phyloP scores from a whole-genome alignment of 306 rosid genomes.

The Trichosanthes cucumerina region DNA sequence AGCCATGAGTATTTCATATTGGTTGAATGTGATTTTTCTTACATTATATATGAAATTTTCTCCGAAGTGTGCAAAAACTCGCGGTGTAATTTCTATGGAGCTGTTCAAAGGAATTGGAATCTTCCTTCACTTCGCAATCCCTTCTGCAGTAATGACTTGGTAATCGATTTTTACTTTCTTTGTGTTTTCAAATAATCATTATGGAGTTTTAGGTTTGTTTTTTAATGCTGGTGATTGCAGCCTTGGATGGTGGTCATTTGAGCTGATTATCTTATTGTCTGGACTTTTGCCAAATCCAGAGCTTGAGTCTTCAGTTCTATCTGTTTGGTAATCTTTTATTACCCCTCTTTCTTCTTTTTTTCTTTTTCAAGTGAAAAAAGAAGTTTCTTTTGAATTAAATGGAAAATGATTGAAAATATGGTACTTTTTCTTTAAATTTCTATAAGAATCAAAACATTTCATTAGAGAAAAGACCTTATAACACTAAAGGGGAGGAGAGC shows the following conservation, averaged over 20 bases:
- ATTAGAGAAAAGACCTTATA: background rate
- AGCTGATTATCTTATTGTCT: constrained; percentile 26
- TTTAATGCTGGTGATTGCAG: background rate
- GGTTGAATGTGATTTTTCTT: constrained; percentile 56
- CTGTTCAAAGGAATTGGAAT: constrained; percentile 40
- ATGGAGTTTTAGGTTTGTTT: background rate
- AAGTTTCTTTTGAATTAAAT: background rate
- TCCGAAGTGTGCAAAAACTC: constrained; percentile 22
- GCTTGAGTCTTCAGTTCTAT: constrained; percentile 73
- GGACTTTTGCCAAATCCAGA: constrained; percentile 76
- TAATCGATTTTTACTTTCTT: constrained; percentile 7
- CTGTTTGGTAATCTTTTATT: constrained; percentile 38
- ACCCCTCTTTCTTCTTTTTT: background rate
- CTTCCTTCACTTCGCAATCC: constrained; percentile 54
- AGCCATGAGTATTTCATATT: constrained; percentile 49
- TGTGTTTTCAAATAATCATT: background rate
- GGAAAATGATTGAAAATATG: background rate
- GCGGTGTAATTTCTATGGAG: constrained; percentile 24
- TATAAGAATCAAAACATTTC: background rate
- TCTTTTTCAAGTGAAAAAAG: background rate
- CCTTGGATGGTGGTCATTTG: constrained; percentile 18
- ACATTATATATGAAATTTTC: constrained; percentile 39
- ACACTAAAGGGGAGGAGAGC: background rate
- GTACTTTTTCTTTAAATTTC: background rate
- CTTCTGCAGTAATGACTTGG: constrained; percentile 77